Conservation (phyloP, 331 rosid species). For the Acacia concinna region DNA sequence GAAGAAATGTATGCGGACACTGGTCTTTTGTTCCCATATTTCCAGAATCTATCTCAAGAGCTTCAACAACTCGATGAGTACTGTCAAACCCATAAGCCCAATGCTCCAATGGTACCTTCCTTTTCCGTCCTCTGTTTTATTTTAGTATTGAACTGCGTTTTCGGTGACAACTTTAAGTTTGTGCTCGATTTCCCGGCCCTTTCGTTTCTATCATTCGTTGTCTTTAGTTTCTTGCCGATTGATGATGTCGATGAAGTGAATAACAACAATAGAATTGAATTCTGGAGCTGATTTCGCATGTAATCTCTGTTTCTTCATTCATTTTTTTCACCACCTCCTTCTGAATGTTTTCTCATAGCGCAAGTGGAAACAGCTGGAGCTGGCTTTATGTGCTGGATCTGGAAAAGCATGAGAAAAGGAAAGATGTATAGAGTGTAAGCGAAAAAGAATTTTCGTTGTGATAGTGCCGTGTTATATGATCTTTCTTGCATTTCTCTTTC, state of each 20-base stretch:
- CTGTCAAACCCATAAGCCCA: conserved; percentile 60
- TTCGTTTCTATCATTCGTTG: neutral
- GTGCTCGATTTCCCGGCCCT: neutral
- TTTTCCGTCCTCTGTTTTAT: neutral
- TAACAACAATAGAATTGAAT: neutral
- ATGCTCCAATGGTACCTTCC: conserved; percentile 64
- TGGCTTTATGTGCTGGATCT: conserved; percentile 72
- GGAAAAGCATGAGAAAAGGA: conserved; percentile 49
- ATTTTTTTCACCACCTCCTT: neutral
- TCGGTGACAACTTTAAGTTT: neutral
- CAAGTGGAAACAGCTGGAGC: conserved; percentile 58
- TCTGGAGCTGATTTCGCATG: neutral
- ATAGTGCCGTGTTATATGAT: conserved; percentile 56
- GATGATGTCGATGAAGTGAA: conserved; percentile 21
- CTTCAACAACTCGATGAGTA: conserved; percentile 86
- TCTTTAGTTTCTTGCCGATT: conserved; percentile 4
- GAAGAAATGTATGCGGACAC: conserved; percentile 82
- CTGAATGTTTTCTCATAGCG: conserved; percentile 35
- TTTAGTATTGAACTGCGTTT: neutral
- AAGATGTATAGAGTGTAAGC: conserved; percentile 31
- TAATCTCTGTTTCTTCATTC: conserved; percentile 13
- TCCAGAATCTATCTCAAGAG: conserved; percentile 71
- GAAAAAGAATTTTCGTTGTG: conserved; percentile 33
- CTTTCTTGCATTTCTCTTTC: conserved; percentile 38
- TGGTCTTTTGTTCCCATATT: conserved; percentile 71